Percentiles rank a stretch among this genome's conserved stretches.
phyloP scores from a whole-genome alignment of 2,329 filamentous ascomycete genomes.

The Elsinoe australis region DNA sequence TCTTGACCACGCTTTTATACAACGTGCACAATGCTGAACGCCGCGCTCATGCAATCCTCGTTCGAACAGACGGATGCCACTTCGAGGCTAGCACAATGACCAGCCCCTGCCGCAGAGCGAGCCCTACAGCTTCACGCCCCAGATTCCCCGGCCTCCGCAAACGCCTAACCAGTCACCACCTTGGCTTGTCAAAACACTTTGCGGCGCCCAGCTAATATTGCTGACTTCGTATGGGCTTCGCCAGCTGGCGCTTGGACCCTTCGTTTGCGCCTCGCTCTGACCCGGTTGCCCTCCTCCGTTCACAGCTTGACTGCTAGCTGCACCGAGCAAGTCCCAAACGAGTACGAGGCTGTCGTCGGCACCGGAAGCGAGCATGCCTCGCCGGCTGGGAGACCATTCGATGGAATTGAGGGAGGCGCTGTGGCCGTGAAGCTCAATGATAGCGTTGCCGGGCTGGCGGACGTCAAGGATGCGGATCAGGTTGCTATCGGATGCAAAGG shows the following conservation, averaged over 20 bases:
- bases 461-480: constrained; percentile 93
- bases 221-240: constrained; percentile 80
- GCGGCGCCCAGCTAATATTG: constrained; percentile 78
- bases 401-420: constrained; percentile 80
- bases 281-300: constrained; percentile 17
- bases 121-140: constrained; percentile 57
- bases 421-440: constrained; percentile 88
- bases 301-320: constrained; percentile 22
- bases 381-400: constrained; percentile 84
- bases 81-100: too few species aligned
- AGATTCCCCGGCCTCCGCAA: constrained; percentile 70
- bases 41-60: constrained; percentile 13
- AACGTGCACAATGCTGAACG: constrained; percentile 11
- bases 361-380: constrained; percentile 84
- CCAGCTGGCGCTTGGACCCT: constrained; percentile 70
- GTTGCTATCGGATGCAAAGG: constrained; percentile 88
- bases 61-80: constrained; percentile 1
- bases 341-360: constrained; percentile 87
- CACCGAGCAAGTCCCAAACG: constrained; percentile 84
- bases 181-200: constrained; percentile 57
- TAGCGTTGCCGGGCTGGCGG: constrained; percentile 86
- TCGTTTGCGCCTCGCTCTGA: constrained; percentile 37
- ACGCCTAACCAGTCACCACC: constrained; percentile 79
- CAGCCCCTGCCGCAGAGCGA: too few species aligned
- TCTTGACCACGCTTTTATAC: neutral